phyloP scores from a whole-genome alignment of 306 rosid species.

The Arachis hypogaea region DNA sequence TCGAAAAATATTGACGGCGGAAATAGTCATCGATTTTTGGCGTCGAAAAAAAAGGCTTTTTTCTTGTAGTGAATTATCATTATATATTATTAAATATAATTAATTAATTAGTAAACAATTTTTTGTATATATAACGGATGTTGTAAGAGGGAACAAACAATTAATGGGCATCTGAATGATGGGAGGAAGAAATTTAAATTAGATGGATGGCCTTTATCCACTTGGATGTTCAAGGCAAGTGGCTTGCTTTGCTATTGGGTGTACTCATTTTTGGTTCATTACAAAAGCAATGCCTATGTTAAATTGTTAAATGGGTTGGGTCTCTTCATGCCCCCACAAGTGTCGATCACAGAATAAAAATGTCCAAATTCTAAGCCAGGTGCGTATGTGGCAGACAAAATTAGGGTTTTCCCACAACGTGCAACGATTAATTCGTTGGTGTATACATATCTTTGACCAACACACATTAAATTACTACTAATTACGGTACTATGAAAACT shows the following conservation, averaged over 20 bases:
- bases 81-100: too few species aligned
- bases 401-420: conserved; percentile 50
- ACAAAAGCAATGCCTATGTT: conserved; percentile 46
- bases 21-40: too few species aligned
- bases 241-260: conserved; percentile 35
- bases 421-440: conserved; percentile 25
- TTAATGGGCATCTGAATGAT: too few species aligned
- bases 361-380: conserved; percentile 24
- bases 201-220: not conserved
- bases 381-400: conserved; percentile 64
- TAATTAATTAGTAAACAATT: too few species aligned
- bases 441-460: not conserved
- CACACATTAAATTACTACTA: too few species aligned
- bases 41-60: too few species aligned
- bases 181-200: conserved; percentile 1
- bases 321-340: conserved; percentile 62
- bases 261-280: conserved; percentile 31
- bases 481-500: too few species aligned
- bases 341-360: conserved; percentile 29
- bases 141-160: too few species aligned
- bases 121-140: too few species aligned
- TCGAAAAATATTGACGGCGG: too few species aligned
- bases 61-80: too few species aligned
- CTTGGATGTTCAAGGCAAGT: not conserved
- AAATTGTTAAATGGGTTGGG: conserved; percentile 42